These are phyloP conservation scores for Streptanthus diversifolius DNA, from an alignment of 345 rosid genomes.

Conservation along the genomic window DNA sequence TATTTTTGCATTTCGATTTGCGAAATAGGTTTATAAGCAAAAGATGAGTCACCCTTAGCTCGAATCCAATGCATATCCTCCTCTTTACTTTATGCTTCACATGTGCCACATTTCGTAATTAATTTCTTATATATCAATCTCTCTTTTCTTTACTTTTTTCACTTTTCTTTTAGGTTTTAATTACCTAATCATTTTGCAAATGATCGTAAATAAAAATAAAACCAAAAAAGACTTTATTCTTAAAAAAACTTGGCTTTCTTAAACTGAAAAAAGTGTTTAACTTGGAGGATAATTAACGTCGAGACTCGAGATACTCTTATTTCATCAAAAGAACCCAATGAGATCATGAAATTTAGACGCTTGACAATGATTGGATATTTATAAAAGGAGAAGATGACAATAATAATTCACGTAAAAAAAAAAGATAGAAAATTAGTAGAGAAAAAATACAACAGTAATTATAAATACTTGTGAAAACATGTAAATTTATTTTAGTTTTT, in stretches of 20 bases:
- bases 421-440: no score
- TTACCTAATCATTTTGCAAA: slow-evolving; percentile 19
- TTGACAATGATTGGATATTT: no score
- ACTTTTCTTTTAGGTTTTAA: slow-evolving; percentile 9
- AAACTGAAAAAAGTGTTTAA: not conserved
- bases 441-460: not conserved
- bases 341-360: no score
- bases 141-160: not conserved
- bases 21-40: not conserved
- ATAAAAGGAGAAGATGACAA: no score
- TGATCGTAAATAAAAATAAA: not conserved
- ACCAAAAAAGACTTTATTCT: not conserved
- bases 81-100: slow-evolving; percentile 23
- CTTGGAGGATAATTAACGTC: not conserved
- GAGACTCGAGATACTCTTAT: not conserved
- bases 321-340: no score
- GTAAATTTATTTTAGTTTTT: no score
- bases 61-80: slow-evolving; percentile 34
- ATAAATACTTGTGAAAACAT: no score
- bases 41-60: not conserved
- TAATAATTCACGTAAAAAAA: no score
- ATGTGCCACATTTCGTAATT: slow-evolving; percentile 18
- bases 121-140: slow-evolving; percentile 3
- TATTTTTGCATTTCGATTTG: not conserved
- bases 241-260: not conserved